Evolutionary conservation across 306 rosid genomes (phyloP).

Genomic region (Vigna angularis): DNA sequence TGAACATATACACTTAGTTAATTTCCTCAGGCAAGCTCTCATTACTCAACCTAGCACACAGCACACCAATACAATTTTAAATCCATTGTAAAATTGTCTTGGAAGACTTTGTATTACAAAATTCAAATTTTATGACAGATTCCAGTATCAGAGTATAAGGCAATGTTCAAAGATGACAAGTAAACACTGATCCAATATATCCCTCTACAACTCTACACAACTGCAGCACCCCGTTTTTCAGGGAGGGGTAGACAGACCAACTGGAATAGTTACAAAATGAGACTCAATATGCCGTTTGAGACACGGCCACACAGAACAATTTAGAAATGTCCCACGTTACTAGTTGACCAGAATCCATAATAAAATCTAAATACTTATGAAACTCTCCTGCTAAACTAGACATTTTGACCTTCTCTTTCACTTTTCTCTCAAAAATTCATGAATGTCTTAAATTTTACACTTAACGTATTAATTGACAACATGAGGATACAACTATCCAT

Average conservation of each 20-base stretch:
- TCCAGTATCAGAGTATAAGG: neutral
- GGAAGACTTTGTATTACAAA: constrained; percentile 4
- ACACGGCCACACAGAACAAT: neutral
- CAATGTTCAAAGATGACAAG: neutral
- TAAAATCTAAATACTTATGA: constrained; percentile 7
- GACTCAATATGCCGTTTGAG: constrained; percentile 2
- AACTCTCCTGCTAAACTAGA: constrained; percentile 14
- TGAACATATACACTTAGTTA: neutral
- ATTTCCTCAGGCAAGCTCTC: neutral
- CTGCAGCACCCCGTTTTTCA: neutral
- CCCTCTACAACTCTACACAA: neutral
- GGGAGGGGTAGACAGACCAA: neutral
- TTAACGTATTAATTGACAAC: constrained; percentile 7
- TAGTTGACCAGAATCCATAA: constrained; percentile 7
- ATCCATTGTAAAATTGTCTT: constrained; percentile 11
- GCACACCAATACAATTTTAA: constrained; percentile 10
- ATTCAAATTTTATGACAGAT: constrained; percentile 16
- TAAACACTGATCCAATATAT: constrained; percentile 9
- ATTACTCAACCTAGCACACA: neutral
- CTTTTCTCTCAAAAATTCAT: constrained; percentile 20
- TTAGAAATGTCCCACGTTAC: constrained; percentile 14
- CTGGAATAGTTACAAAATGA: constrained; percentile 17
- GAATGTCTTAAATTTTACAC: constrained; percentile 8
- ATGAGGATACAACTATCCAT: constrained; percentile 4
- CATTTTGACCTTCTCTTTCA: neutral